Conservation (phyloP, 768 basidiomycete genomes). For the Serendipita indica region DNA sequence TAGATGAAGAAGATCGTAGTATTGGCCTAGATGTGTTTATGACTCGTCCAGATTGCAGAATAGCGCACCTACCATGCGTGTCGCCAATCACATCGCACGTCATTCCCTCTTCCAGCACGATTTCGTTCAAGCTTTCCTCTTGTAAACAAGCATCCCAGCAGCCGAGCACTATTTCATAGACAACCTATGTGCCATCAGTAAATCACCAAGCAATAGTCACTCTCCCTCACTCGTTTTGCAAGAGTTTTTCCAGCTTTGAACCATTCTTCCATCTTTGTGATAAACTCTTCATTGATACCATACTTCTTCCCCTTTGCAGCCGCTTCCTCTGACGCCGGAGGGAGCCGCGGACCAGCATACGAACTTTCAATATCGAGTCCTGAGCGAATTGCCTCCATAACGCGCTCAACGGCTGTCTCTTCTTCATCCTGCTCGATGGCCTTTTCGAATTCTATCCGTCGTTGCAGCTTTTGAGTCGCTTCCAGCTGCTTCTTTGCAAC, state of each 20-base stretch:
- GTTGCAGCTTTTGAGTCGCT: conserved; percentile 80
- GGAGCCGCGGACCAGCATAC: conserved; percentile 64
- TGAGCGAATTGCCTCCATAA: conserved; percentile 63
- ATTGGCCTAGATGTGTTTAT: conserved; percentile 51
- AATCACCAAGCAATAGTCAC: too few relatives aligned
- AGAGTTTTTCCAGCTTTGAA: conserved; percentile 93
- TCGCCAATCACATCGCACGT: conserved; percentile 93
- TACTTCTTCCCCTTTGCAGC: conserved; percentile 38
- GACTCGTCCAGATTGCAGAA: conserved; percentile 10
- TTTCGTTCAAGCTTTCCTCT: conserved; percentile 69
- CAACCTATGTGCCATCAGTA: too few relatives aligned
- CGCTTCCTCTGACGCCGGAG: conserved; percentile 29
- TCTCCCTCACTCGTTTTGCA: too few relatives aligned
- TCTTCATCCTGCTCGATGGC: conserved; percentile 91
- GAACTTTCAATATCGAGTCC: conserved; percentile 62
- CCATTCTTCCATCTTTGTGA: conserved; percentile 74
- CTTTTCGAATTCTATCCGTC: conserved; percentile 89
- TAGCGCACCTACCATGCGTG: conserved; percentile 54
- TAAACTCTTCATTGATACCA: conserved; percentile 59
- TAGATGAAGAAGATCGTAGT: conserved; percentile 84
- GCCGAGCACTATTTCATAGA: conserved; percentile 90
- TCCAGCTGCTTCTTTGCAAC: conserved; percentile 64
- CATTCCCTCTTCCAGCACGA: conserved; percentile 57
- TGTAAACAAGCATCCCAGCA: conserved; percentile 59
- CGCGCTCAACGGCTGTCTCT: conserved; percentile 58